These are phyloP conservation scores for Lactarius deliciosus DNA, from an alignment of 768 basidiomycete genomes.

Conservation along the genomic window DNA sequence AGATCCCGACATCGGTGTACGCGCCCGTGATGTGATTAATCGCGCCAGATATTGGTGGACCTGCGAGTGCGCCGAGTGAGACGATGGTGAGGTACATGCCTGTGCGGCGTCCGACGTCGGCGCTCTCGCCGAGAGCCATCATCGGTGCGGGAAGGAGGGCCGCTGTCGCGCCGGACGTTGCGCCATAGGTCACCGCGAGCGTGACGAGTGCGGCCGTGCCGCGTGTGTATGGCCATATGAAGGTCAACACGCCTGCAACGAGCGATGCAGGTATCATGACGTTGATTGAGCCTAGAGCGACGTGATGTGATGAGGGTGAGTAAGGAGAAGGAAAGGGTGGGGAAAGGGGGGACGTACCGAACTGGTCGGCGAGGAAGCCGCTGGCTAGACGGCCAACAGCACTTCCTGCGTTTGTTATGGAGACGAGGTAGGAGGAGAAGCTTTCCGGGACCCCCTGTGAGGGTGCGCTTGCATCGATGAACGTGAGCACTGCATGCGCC, in stretches of 20 bases:
- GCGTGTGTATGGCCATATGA: slow-evolving; percentile 66
- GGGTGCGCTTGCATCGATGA: slow-evolving; percentile 58
- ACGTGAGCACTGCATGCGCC: slow-evolving; percentile 55
- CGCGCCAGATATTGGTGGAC: slow-evolving; percentile 73
- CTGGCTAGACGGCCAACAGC: slow-evolving; percentile 57
- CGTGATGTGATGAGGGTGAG: background rate
- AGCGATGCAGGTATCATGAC: slow-evolving; percentile 64
- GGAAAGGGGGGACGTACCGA: slow-evolving; percentile 41
- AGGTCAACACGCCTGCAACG: slow-evolving; percentile 57
- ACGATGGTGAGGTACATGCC: slow-evolving; percentile 65
- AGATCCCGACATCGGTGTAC: slow-evolving; percentile 55
- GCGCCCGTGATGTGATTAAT: slow-evolving; percentile 54
- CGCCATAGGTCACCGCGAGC: slow-evolving; percentile 62
- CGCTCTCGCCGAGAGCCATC: slow-evolving; percentile 57
- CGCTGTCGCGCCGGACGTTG: slow-evolving; percentile 62
- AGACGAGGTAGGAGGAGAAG: slow-evolving; percentile 62
- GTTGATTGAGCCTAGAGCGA: slow-evolving; percentile 57
- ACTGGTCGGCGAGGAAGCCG: slow-evolving; percentile 53
- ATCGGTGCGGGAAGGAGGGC: slow-evolving; percentile 56
- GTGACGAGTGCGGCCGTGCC: slow-evolving; percentile 47
- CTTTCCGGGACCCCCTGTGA: slow-evolving; percentile 47
- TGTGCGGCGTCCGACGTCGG: slow-evolving; percentile 61
- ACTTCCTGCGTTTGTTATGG: slow-evolving; percentile 68
- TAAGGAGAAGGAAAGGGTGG: background rate
- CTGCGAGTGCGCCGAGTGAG: slow-evolving; percentile 61